Evolutionary conservation across 192 early-diverging fungal genomes (phyloP).

Genomic region (Coemansia erecta): DNA sequence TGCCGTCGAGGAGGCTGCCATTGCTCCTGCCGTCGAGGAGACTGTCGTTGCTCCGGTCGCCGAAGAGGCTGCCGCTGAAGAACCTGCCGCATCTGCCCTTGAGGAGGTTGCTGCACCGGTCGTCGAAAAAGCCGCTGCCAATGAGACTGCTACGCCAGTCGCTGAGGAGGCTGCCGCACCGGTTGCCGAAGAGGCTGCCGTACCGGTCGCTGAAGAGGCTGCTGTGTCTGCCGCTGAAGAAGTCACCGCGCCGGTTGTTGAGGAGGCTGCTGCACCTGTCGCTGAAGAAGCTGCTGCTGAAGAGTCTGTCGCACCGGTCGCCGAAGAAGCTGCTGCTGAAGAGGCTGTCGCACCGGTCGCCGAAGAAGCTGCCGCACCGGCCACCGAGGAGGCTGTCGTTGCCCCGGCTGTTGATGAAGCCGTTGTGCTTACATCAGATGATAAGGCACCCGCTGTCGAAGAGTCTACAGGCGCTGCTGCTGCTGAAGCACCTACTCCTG

Average conservation of each 20-base stretch:
- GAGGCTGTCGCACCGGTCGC: constrained; percentile 4
- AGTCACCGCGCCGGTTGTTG: constrained; percentile 1
- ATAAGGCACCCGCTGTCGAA: not conserved
- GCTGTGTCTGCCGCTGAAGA: constrained; percentile 3
- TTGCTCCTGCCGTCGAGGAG: constrained; percentile 2
- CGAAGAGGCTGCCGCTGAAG: constrained; percentile 4
- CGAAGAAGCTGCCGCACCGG: not conserved
- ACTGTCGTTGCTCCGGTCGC: not conserved
- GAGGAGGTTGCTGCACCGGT: not conserved
- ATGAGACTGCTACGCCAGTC: not conserved
- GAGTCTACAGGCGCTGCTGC: not conserved
- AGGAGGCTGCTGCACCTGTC: not conserved
- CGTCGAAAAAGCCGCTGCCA: not conserved
- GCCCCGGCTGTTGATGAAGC: constrained; percentile 3
- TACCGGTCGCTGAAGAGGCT: not conserved
- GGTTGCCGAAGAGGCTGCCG: not conserved
- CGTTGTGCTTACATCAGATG: not conserved
- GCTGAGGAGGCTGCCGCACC: not conserved
- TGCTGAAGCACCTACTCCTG: not conserved
- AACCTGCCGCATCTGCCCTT: constrained; percentile 3
- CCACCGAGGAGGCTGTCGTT: not conserved
- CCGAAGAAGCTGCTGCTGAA: constrained; percentile 7
- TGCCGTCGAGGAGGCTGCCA: not conserved
- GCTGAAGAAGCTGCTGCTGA: not conserved
- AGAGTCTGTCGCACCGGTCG: not conserved